These are phyloP conservation scores for Cryptococcus wingfieldii DNA, from an alignment of 1,284 basidiomycete species.

Conservation along the genomic window DNA sequence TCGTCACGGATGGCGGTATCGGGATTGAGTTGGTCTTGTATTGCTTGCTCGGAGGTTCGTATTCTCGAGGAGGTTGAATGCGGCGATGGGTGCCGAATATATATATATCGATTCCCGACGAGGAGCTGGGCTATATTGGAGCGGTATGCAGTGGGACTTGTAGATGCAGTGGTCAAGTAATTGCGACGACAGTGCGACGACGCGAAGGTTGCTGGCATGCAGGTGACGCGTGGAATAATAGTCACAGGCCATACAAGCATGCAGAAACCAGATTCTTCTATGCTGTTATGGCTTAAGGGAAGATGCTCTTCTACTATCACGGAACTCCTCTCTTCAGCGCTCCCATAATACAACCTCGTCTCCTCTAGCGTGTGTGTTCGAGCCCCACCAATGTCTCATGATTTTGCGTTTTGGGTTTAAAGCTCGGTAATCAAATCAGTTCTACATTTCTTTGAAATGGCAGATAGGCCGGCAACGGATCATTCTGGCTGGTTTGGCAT, in stretches of 20 bases:
- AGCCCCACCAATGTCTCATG: constrained; percentile 43
- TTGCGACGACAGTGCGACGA: too few species aligned
- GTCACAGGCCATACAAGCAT: too few species aligned
- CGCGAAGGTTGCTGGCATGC: too few species aligned
- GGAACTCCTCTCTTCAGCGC: constrained; percentile 43
- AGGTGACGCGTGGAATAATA: too few species aligned
- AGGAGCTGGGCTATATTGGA: too few species aligned
- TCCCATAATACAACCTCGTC: constrained; percentile 33
- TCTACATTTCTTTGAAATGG: constrained; percentile 13
- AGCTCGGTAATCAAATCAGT: constrained; percentile 45
- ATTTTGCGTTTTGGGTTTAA: constrained; percentile 24
- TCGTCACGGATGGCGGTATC: neutral
- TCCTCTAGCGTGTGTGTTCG: constrained; percentile 48
- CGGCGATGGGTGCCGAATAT: neutral
- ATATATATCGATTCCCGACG: too few species aligned
- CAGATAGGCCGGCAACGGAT: constrained; percentile 48
- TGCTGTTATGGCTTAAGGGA: constrained; percentile 45
- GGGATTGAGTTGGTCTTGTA: neutral
- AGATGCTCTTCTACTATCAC: constrained; percentile 38
- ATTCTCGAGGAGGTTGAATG: neutral
- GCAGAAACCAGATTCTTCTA: neutral
- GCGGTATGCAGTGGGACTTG: too few species aligned
- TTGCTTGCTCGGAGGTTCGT: neutral
- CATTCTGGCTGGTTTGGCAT: constrained; percentile 45
- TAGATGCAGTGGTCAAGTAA: too few species aligned